These are phyloP conservation scores for Protea cynaroides DNA, from an alignment of 164 flowering plant species.

Conservation along the genomic window DNA sequence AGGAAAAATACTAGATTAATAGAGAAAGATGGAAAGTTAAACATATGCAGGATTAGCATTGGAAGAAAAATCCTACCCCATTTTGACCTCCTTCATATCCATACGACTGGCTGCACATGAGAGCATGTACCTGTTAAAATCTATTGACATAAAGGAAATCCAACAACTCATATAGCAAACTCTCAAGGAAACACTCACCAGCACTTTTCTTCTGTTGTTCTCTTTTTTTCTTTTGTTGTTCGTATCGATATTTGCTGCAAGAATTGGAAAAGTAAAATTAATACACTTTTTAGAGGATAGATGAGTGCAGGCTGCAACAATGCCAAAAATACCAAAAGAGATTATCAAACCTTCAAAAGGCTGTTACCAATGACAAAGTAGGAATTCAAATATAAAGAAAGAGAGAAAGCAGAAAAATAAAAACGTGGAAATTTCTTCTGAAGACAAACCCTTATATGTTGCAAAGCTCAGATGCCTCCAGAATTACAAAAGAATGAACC, in stretches of 20 bases:
- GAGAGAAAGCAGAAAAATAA: not conserved
- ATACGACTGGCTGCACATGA: conserved; percentile 65
- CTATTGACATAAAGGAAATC: not conserved
- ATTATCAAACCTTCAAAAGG: not conserved
- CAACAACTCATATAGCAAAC: conserved; percentile 5
- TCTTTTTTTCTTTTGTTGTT: conserved; percentile 79
- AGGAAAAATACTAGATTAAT: not conserved
- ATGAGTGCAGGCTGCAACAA: not conserved
- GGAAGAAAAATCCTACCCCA: conserved; percentile 56
- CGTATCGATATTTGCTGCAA: conserved; percentile 78
- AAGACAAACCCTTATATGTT: not conserved
- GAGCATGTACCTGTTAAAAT: conserved; percentile 16
- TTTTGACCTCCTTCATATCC: conserved; percentile 93
- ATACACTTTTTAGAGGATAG: not conserved
- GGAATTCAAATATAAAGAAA: not conserved
- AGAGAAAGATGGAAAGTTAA: conserved; percentile 1
- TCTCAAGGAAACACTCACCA: conserved; percentile 35
- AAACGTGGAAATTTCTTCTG: not conserved
- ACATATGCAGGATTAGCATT: not conserved
- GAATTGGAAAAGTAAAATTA: conserved; percentile 12
- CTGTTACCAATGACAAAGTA: not conserved
- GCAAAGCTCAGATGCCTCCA: not conserved
- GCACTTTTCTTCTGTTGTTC: conserved; percentile 86
- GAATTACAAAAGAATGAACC: not conserved
- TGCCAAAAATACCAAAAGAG: not conserved